These are phyloP conservation scores for Albatrellus ellisii DNA, from an alignment of 768 basidiomycete genomes.

Conservation along the genomic window DNA sequence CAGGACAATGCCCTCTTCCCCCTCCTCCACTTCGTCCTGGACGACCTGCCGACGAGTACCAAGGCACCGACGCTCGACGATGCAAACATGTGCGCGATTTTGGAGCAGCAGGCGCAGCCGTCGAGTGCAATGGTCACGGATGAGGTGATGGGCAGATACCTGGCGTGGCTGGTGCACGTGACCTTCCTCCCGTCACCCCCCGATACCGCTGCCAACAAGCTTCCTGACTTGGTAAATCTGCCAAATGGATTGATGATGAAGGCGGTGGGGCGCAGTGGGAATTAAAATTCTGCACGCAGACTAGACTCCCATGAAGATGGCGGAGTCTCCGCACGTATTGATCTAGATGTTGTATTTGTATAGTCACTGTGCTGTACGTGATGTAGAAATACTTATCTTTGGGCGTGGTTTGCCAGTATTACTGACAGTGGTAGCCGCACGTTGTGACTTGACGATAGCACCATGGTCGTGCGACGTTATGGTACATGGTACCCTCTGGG, in stretches of 20 bases:
- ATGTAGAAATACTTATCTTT: too few relatives aligned
- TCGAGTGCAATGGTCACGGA: conserved; percentile 54
- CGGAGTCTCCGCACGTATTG: too few relatives aligned
- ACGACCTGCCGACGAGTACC: conserved; percentile 93
- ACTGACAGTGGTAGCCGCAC: too few relatives aligned
- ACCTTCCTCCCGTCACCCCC: conserved; percentile 62
- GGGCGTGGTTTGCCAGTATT: too few relatives aligned
- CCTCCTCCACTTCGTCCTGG: conserved; percentile 90
- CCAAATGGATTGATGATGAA: conserved; percentile 28
- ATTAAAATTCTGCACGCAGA: too few relatives aligned
- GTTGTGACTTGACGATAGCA: too few relatives aligned
- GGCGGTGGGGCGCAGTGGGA: conserved; percentile 66
- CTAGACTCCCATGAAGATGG: too few relatives aligned
- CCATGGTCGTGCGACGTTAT: too few relatives aligned
- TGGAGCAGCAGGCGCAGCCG: conserved; percentile 26
- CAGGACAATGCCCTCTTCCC: conserved; percentile 98
- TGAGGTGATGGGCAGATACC: conserved; percentile 69
- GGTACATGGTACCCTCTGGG: too few relatives aligned
- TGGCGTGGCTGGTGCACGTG: conserved; percentile 84
- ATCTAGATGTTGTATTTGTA: too few relatives aligned
- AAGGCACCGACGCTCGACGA: conserved; percentile 89
- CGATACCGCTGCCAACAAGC: conserved; percentile 21
- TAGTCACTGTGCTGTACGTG: too few relatives aligned
- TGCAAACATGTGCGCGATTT: conserved; percentile 59
- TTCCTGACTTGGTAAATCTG: conserved; percentile 45